phyloP scores from a whole-genome alignment of 2,329 filamentous ascomycete species.

The Fusarium poae region DNA sequence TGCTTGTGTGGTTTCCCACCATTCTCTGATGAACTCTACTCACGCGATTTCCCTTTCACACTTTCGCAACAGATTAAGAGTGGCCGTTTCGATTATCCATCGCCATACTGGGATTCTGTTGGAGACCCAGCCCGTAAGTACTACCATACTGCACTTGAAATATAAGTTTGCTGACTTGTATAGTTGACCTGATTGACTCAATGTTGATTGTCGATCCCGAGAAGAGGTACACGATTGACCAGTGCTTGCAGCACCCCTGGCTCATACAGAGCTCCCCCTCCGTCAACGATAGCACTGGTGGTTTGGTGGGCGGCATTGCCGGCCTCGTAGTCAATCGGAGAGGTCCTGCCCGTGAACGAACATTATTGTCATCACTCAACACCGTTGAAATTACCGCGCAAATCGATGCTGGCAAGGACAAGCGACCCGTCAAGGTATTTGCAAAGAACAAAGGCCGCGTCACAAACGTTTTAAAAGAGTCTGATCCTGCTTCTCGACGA shows the following conservation, averaged over 20 bases:
- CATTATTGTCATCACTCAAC: conserved; percentile 85
- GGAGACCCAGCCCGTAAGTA: conserved; percentile 75
- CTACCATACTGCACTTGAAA: neutral
- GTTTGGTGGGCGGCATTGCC: conserved; percentile 87
- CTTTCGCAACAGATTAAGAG: conserved; percentile 92
- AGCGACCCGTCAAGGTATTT: conserved; percentile 78
- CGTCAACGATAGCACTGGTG: conserved; percentile 88
- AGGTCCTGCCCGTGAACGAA: conserved; percentile 84
- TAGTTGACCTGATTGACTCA: conserved; percentile 88
- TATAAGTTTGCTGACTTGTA: conserved; percentile 6
- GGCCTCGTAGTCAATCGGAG: conserved; percentile 86
- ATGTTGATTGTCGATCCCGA: conserved; percentile 94
- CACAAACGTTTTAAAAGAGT: conserved; percentile 66
- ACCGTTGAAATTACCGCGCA: conserved; percentile 69
- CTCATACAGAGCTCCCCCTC: conserved; percentile 72
- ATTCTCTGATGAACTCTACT: conserved; percentile 93
- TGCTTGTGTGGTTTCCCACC: conserved; percentile 97
- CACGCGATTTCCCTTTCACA: conserved; percentile 83
- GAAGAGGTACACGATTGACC: conserved; percentile 86
- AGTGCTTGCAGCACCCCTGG: conserved; percentile 94
- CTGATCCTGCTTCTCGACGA: conserved; percentile 74
- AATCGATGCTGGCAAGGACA: conserved; percentile 68
- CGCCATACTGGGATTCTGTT: conserved; percentile 83
- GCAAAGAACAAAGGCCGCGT: conserved; percentile 72
- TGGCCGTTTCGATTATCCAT: conserved; percentile 93